phyloP scores from a whole-genome alignment of 2,329 filamentous ascomycete genomes.

The Bretziella fagacearum region DNA sequence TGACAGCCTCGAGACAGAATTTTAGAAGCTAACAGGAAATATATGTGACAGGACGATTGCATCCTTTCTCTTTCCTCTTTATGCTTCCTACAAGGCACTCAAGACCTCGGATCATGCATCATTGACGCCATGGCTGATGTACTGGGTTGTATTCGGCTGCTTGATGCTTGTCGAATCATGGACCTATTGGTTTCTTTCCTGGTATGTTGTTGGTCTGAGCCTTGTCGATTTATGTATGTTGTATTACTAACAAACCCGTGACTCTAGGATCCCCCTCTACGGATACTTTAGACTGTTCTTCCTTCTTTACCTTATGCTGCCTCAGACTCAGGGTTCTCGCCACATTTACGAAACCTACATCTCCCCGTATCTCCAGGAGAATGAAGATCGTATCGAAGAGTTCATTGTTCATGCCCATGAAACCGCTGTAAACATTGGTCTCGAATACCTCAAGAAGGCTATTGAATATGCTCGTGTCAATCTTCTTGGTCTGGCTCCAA shows the following conservation, averaged over 20 bases:
- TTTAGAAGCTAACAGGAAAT: background rate
- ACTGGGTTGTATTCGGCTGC: conserved; percentile 86
- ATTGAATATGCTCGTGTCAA: conserved; percentile 59
- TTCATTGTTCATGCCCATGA: conserved; percentile 73
- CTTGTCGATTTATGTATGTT: background rate
- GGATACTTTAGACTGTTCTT: conserved; percentile 74
- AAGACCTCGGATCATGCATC: conserved; percentile 79
- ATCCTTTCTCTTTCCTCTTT: conserved; percentile 86
- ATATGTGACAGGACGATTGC: conserved; percentile 54
- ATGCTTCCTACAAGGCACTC: conserved; percentile 95
- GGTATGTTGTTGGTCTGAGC: conserved; percentile 30
- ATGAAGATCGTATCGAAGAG: conserved; percentile 78
- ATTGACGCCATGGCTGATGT: conserved; percentile 96
- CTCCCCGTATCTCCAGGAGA: conserved; percentile 72
- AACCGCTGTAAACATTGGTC: conserved; percentile 56
- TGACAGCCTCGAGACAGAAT: background rate
- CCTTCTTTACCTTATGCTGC: conserved; percentile 89
- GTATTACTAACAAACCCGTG: background rate
- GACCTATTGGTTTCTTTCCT: conserved; percentile 70
- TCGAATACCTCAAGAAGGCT: conserved; percentile 55
- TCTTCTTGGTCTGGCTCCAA: conserved; percentile 59
- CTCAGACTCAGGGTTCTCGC: conserved; percentile 85
- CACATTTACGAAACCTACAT: conserved; percentile 71
- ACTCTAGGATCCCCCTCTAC: conserved; percentile 73
- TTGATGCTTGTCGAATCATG: conserved; percentile 72